Base-by-base conservation (phyloP, 306 rosid species). In the Sophora flavescens region DNA sequence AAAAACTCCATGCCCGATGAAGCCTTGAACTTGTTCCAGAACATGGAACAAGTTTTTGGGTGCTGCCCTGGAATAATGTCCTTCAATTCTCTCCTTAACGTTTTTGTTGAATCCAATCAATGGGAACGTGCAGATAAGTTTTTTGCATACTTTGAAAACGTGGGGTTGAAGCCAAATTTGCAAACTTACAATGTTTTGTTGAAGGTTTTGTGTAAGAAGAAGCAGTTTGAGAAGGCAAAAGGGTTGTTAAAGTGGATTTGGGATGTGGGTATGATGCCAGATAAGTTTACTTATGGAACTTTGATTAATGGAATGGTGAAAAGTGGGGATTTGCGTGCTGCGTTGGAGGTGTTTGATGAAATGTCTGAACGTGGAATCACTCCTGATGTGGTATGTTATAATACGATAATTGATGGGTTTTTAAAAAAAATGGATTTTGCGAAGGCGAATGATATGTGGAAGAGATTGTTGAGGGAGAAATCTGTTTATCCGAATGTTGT, bases 311-410 rank as follows among this genome's bases (percentile, higher is more conserved):
- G 75, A 3, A 63, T 75, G 15, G 96, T 78, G 4, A 96, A 88
- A 62, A 76, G 18, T 32, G 91, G 98, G 4, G 80, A 72, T 39
- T 71, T 91, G 79, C 18, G 53, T 8, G 62, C 38, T 72, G 99
- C 99, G 0, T 61, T 84, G 72, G 90, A 91, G 69, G 71, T 92
- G 93, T 92, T 96, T 6, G 97, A 96, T 41, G 96, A 88, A 96
- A 96, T 91, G 99, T 62, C 84, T 61, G 91, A 80, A 3, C 90
- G 91, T 83, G 93, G 93, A 12, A 85, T 92, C 26, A 50, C 52
- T 2, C 87, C 91, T 22, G 99, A 95, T 81, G 96, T 90, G 22
- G 82, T 81, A 84, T 92, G 93, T 89, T 92, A 92, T 75, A 91
- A 92, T 69, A 86, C 91, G 80, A 80, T 96, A 78, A 91, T 91